phyloP scores from a whole-genome alignment of 225 moss, liverwort and hornwort species.

The Climacium dendroides region DNA sequence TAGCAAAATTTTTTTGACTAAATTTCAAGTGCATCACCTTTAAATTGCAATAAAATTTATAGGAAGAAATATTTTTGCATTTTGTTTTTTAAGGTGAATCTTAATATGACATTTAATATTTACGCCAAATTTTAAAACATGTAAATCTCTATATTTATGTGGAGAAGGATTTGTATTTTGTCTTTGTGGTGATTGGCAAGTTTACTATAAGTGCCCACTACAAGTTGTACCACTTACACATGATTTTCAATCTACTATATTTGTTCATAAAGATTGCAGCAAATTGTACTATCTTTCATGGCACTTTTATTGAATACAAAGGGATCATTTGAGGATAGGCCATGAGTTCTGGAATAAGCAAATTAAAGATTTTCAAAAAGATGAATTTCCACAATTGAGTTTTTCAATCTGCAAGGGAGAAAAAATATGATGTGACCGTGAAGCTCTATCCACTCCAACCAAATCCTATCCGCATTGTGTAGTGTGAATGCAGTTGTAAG shows the following conservation, averaged over 20 bases:
- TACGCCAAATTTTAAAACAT: too few species aligned
- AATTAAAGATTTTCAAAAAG: not conserved
- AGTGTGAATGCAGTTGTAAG: not conserved
- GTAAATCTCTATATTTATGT: too few species aligned
- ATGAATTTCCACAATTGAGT: not conserved
- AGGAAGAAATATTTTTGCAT: too few species aligned
- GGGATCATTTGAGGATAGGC: not conserved
- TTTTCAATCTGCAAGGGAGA: not conserved
- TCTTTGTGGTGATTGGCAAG: too few species aligned
- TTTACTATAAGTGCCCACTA: rapidly evolving
- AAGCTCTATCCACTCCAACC: rapidly evolving
- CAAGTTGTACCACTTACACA: not conserved
- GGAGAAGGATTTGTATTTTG: too few species aligned
- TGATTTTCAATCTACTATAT: not conserved
- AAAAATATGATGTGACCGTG: rapidly evolving
- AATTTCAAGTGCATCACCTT: too few species aligned
- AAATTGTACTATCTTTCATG: not conserved
- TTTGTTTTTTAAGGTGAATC: too few species aligned
- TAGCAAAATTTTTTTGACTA: too few species aligned
- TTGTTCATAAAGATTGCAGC: not conserved
- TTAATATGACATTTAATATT: too few species aligned
- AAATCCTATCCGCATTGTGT: rapidly evolving
- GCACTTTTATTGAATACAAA: not conserved
- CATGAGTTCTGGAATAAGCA: not conserved
- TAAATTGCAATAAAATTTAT: too few species aligned